Conservation (phyloP, 805 yeast species). For the Zygoascus biomembranicola region DNA sequence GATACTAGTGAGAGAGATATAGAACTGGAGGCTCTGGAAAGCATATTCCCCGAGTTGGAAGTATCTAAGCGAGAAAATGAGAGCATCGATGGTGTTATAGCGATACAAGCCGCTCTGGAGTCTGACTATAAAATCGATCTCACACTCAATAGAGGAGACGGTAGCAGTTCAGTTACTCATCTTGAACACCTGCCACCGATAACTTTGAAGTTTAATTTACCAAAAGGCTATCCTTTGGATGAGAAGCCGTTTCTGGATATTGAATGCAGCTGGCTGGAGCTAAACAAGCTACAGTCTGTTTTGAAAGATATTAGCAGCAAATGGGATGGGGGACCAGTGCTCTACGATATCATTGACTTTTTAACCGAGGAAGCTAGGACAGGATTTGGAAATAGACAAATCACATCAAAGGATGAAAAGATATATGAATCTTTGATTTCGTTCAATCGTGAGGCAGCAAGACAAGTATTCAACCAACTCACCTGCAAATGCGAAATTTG, state of each 20-base stretch:
- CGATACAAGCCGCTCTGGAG: slow-evolving; percentile 2
- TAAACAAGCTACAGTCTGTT: not conserved
- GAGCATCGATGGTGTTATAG: slow-evolving; percentile 7
- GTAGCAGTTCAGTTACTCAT: not conserved
- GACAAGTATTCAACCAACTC: slow-evolving; percentile 10
- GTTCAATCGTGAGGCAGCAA: slow-evolving; percentile 7
- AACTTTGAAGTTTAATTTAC: slow-evolving; percentile 10
- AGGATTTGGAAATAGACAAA: not conserved
- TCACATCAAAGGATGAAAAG: not conserved
- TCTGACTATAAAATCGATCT: not conserved
- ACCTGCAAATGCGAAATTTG: slow-evolving; percentile 17
- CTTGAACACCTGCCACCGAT: slow-evolving; percentile 12
- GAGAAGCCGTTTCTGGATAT: slow-evolving; percentile 7
- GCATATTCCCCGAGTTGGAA: slow-evolving; percentile 17
- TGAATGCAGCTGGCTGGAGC: slow-evolving; percentile 9
- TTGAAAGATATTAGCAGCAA: not conserved
- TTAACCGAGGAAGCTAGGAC: not conserved
- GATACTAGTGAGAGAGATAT: slow-evolving; percentile 6
- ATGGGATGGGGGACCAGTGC: slow-evolving; percentile 11
- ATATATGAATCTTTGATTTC: slow-evolving; percentile 4
- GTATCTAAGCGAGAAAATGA: not conserved
- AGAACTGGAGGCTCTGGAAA: slow-evolving; percentile 12
- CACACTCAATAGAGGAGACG: not conserved
- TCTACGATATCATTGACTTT: slow-evolving; percentile 14
- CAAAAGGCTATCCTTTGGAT: slow-evolving; percentile 10